Evolutionary conservation across 345 rosid species (phyloP).

Genomic region (Euphorbia pulcherrima): DNA sequence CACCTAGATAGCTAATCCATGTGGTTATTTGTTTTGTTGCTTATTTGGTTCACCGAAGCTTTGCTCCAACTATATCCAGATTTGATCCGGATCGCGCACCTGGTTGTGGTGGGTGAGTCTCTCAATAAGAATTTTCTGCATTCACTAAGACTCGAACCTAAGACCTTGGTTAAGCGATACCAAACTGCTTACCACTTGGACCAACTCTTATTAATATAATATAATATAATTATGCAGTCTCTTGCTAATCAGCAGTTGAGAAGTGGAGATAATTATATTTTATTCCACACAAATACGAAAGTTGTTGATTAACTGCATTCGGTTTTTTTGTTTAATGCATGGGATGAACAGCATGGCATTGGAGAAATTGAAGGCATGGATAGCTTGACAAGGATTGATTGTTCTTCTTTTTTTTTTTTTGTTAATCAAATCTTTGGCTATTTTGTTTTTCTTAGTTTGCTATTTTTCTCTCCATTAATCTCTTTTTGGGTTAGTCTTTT

Average conservation of each 20-base stretch:
- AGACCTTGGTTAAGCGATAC: no score
- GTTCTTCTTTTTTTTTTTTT: constrained; percentile 50
- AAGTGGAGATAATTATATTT: not conserved
- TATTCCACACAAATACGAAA: constrained; percentile 14
- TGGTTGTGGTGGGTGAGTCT: no score
- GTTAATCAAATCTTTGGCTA: constrained; percentile 57
- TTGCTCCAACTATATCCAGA: no score
- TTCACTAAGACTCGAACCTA: no score
- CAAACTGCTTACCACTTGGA: no score
- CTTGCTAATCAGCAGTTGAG: constrained; percentile 7
- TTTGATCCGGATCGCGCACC: no score
- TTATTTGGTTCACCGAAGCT: no score
- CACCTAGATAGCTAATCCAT: no score
- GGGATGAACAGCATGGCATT: constrained; percentile 67
- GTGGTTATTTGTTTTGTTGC: no score
- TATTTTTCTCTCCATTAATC: constrained; percentile 15
- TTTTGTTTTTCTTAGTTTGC: constrained; percentile 5
- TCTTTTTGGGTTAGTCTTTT: constrained; percentile 14
- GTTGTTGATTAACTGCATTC: constrained; percentile 3
- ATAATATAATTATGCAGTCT: not conserved
- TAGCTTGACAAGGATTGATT: constrained; percentile 71
- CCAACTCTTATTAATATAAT: no score
- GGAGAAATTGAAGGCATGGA: constrained; percentile 89
- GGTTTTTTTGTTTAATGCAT: constrained; percentile 8
- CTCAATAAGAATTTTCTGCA: no score